phyloP scores from a whole-genome alignment of 768 basidiomycete species.

The Phanerochaete sordida region DNA sequence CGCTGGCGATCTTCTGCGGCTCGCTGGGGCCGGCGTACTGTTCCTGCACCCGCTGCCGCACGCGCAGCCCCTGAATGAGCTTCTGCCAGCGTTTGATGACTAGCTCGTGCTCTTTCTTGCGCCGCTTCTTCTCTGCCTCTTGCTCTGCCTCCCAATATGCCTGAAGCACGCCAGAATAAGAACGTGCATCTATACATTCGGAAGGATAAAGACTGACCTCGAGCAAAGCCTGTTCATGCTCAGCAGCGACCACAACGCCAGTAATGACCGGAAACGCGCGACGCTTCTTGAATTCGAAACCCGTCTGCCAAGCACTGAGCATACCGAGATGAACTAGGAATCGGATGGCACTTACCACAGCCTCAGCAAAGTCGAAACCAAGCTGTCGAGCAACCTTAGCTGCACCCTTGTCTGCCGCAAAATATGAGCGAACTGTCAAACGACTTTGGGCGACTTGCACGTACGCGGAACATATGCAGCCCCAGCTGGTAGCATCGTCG shows the following conservation, averaged over 20 bases:
- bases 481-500: conserved; percentile 90
- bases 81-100: conserved; percentile 86
- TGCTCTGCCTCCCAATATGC: conserved; percentile 84
- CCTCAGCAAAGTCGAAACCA: conserved; percentile 89
- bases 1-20: not conserved
- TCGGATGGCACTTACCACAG: conserved; percentile 66
- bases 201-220: conserved; percentile 49
- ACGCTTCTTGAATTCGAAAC: conserved; percentile 95
- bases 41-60: conserved; percentile 76
- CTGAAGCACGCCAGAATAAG: conserved; percentile 34
- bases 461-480: conserved; percentile 88
- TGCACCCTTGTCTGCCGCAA: conserved; percentile 55
- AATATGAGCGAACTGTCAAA: not conserved
- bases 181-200: not conserved
- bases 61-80: conserved; percentile 83
- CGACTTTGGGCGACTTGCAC: conserved; percentile 27
- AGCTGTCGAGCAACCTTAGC: conserved; percentile 87
- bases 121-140: conserved; percentile 72
- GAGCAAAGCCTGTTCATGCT: conserved; percentile 68
- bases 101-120: conserved; percentile 70
- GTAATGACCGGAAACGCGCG: conserved; percentile 81
- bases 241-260: conserved; percentile 83
- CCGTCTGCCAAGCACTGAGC: conserved; percentile 53
- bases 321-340: not conserved
- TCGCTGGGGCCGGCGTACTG: conserved; percentile 51